Base-by-base conservation (phyloP, 768 basidiomycete species). In the Lepiota venenata region DNA sequence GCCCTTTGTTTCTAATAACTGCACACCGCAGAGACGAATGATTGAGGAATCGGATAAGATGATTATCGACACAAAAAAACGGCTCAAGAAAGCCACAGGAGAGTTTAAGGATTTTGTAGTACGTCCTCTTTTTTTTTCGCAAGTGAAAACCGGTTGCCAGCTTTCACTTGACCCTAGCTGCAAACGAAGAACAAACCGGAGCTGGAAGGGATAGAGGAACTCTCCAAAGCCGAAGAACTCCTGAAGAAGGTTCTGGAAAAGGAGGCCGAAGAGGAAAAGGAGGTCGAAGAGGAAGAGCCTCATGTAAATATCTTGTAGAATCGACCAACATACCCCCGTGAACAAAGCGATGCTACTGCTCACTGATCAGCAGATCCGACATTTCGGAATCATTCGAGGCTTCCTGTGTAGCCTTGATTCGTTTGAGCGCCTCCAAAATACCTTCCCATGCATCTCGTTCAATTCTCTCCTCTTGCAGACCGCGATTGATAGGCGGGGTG, bases 41-140 rank as follows among this genome's bases (percentile, higher is more conserved):
- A 70, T 85, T 46, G 84, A 88, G 53, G 92, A 95, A 74, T 85
- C 86, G 40, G 72, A 81, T 57, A 91, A 83, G 75, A 91, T 95
- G 91, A 79, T 93, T 56, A 70, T 70, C 47, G 89, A 93, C 64
- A 78, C 85, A 18, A 71, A 74, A 52, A 76, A 67, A 51, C 79
- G 87, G 44, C 71, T 91, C n/a, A 80, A 75, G 44, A 80, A 76
- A 62, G 84, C 82, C 29, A 74, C 75, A 27, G 82, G 73, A 52
- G 88, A 88, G 52, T 75, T 94, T 56, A 72, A 76, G 58, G 78
- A 80, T 55, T 69, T 91, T 43, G 66, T 91, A 50, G 92, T 94
- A 66, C 58, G 89, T 82, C 47, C 32, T 32, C 8, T 32, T 52
- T 38, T 41, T 38, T 21, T 55, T 45, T 21, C 16, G 20, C 32